phyloP scores from a whole-genome alignment of 1,284 basidiomycete species.

The Omphalotus olearius region DNA sequence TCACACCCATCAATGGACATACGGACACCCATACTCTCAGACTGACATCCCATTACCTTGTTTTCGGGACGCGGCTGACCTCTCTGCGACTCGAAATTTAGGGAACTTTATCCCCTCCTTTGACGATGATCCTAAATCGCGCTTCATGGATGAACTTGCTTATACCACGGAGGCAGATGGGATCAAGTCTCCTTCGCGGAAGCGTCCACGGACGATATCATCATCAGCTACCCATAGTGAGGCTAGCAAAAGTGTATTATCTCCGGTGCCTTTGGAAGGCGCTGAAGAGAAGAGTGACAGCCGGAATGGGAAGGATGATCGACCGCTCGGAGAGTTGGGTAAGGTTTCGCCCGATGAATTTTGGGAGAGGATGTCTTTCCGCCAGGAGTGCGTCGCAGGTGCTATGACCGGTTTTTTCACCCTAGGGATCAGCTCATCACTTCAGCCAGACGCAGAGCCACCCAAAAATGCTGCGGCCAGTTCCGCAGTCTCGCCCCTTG shows the following conservation, averaged over 20 bases:
- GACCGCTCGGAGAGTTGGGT: slow-evolving; percentile 43
- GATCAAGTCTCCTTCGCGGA: slow-evolving; percentile 56
- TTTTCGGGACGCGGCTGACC: slow-evolving; percentile 27
- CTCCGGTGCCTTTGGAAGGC: slow-evolving; percentile 20
- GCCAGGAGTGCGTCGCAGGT: slow-evolving; percentile 86
- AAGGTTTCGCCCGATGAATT: slow-evolving; percentile 73
- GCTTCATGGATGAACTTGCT: slow-evolving; percentile 87
- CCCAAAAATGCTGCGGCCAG: slow-evolving; percentile 2
- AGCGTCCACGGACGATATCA: slow-evolving; percentile 37
- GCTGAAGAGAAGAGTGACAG: slow-evolving; percentile 31
- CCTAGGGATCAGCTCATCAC: slow-evolving; percentile 35
- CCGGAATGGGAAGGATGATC: slow-evolving; percentile 24
- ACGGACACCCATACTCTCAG: slow-evolving; percentile 74
- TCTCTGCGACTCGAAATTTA: slow-evolving; percentile 40
- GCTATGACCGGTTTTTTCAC: slow-evolving; percentile 90
- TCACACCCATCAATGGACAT: slow-evolving; percentile 47
- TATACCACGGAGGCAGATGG: slow-evolving; percentile 60
- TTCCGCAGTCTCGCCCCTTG: slow-evolving; percentile 38
- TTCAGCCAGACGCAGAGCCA: slow-evolving; percentile 9
- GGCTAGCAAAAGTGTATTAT: slow-evolving; percentile 10
- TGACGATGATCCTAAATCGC: slow-evolving; percentile 90
- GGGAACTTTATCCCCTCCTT: slow-evolving; percentile 82
- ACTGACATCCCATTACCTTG: slow-evolving; percentile 56
- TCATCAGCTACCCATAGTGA: slow-evolving; percentile 17
- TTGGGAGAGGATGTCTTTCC: slow-evolving; percentile 92